A percentile compares a stretch with the other conserved stretches of the same genome.
Conservation (phyloP, 805 yeast species). For the Suhomyces faveliae region DNA sequence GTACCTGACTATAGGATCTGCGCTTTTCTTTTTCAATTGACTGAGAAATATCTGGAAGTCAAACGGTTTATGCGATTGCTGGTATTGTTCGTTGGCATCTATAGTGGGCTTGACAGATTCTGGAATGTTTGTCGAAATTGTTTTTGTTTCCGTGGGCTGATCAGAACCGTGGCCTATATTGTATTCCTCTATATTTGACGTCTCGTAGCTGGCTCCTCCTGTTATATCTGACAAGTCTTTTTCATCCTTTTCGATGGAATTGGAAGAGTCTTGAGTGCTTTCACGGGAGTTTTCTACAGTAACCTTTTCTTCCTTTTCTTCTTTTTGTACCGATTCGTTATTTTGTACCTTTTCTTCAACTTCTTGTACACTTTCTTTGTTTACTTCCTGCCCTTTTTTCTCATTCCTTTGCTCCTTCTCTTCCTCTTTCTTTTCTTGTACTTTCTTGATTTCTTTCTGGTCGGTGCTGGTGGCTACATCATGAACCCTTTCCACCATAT, state of each 20-base stretch:
- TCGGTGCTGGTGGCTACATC: not conserved
- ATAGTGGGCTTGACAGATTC: not conserved
- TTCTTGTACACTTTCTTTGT: not conserved
- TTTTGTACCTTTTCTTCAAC: not conserved
- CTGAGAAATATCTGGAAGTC: conserved; percentile 81
- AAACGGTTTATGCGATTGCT: conserved; percentile 51
- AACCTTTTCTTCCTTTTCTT: too few species aligned
- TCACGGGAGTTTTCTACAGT: too few species aligned
- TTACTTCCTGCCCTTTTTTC: too few species aligned
- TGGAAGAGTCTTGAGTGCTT: too few species aligned
- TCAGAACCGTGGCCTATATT: not conserved
- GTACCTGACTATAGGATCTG: conserved; percentile 87
- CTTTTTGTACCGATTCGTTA: too few species aligned
- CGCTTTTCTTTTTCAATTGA: conserved; percentile 68
- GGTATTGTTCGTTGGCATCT: conserved; percentile 30
- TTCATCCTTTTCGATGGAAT: conserved; percentile 2
- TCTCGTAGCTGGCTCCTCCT: conserved; percentile 11
- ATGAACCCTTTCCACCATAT: not conserved
- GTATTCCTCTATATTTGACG: conserved; percentile 19
- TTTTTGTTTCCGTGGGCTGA: not conserved
- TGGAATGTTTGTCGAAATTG: not conserved
- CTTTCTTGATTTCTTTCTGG: not conserved
- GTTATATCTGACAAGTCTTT: conserved; percentile 14
- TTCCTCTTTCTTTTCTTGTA: too few species aligned
- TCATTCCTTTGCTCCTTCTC: too few species aligned